These are phyloP conservation scores for Vigna mungo DNA, from an alignment of 306 rosid species.

Conservation along the genomic window DNA sequence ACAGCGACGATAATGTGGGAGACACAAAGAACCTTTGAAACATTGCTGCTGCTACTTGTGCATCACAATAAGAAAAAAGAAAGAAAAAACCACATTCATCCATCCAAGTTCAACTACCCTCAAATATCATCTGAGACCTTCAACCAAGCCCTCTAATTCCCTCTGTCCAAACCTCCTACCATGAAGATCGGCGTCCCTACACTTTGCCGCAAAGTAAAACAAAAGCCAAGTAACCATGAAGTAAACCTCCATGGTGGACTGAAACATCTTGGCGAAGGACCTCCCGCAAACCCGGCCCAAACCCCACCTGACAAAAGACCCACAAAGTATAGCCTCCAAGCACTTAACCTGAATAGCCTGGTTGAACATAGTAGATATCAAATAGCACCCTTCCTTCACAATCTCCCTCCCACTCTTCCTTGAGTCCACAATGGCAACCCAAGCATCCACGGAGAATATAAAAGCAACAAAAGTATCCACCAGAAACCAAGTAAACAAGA, in stretches of 20 bases:
- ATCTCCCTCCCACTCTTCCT: conserved; percentile 93
- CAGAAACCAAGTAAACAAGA: conserved; percentile 79
- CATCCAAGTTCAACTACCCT: conserved; percentile 35
- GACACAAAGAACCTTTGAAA: conserved; percentile 53
- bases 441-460: conserved; percentile 86
- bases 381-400: conserved; percentile 85
- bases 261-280: conserved; percentile 71
- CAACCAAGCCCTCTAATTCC: conserved; percentile 76
- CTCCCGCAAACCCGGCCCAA: conserved; percentile 62
- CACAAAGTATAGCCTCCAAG: conserved; percentile 80
- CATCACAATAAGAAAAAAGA: conserved; percentile 38
- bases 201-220: conserved; percentile 76
- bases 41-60: conserved; percentile 58
- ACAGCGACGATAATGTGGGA: conserved; percentile 55
- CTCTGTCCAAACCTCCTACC: conserved; percentile 77
- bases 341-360: conserved; percentile 82
- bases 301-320: conserved; percentile 72
- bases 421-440: conserved; percentile 90
- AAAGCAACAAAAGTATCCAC: conserved; percentile 79
- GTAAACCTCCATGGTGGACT: conserved; percentile 88
- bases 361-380: conserved; percentile 76
- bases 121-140: conserved; percentile 70
- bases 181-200: conserved; percentile 72
- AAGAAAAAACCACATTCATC: conserved; percentile 45
- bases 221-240: conserved; percentile 92